phyloP scores from a whole-genome alignment of 805 yeast species.

The Wickerhamomyces queroliae region DNA sequence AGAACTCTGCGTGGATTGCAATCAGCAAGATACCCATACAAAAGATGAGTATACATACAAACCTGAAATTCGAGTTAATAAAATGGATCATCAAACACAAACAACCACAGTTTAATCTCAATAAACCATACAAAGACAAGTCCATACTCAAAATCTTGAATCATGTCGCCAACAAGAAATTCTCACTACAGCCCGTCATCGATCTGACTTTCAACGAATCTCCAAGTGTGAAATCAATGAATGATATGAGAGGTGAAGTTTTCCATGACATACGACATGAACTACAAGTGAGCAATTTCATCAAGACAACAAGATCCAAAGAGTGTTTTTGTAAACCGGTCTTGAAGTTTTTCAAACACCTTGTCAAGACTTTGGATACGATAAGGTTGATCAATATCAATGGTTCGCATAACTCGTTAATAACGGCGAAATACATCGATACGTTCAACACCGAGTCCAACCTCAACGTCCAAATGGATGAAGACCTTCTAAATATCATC shows the following conservation, averaged over 20 bases:
- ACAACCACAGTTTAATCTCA: constrained; percentile 11
- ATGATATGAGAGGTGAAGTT: constrained; percentile 13
- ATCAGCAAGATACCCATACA: neutral
- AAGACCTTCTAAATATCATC: constrained; percentile 3
- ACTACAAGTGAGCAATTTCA: constrained; percentile 15
- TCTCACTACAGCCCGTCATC: constrained; percentile 11
- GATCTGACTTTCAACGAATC: constrained; percentile 7
- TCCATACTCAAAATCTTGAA: constrained; percentile 11
- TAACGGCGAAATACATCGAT: constrained; percentile 1
- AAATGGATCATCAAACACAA: constrained; percentile 15
- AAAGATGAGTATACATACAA: neutral
- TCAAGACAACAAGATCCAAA: constrained; percentile 17
- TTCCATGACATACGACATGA: constrained; percentile 23
- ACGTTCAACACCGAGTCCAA: neutral
- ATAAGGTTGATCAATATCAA: neutral
- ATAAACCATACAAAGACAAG: constrained; percentile 10
- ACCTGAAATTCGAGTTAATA: constrained; percentile 14
- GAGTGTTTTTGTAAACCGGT: constrained; percentile 14
- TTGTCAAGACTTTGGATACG: neutral
- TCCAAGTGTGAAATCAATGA: constrained; percentile 5
- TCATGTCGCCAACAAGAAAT: constrained; percentile 8
- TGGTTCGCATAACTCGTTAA: constrained; percentile 1
- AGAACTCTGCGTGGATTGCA: neutral
- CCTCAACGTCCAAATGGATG: neutral
- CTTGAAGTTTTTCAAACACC: constrained; percentile 6